Percentiles rank a stretch among this genome's conserved stretches.
Evolutionary conservation across 352 stramenopile species (phyloP).

Genomic region (Blastocystis sp.): DNA sequence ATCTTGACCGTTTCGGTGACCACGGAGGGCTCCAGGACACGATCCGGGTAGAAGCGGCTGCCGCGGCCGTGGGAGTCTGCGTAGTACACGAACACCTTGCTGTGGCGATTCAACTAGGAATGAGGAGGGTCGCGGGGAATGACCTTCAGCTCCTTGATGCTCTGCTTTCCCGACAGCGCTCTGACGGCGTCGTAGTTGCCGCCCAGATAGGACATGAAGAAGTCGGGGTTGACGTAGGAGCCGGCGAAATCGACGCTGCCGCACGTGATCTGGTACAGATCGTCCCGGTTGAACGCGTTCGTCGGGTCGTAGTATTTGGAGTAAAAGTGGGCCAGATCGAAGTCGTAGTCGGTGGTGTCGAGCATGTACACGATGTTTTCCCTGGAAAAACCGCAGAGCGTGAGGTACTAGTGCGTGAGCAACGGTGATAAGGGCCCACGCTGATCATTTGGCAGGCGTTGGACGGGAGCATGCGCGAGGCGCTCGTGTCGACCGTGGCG

Average conservation of each 20-base stretch:
- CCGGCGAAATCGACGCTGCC: conserved; percentile 24
- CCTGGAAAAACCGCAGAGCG: not conserved
- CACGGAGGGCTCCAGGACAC: not conserved
- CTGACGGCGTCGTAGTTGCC: not conserved
- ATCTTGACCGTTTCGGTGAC: not conserved
- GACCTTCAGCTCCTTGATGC: not conserved
- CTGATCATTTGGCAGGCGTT: conserved; percentile 17
- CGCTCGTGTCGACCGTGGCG: conserved; percentile 8
- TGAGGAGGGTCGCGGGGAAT: not conserved
- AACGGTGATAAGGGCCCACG: not conserved
- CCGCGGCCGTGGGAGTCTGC: conserved; percentile 50
- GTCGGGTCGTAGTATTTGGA: conserved; percentile 3
- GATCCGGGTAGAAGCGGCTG: conserved; percentile 23
- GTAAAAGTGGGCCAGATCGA: conserved; percentile 3
- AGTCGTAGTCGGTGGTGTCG: conserved; percentile 53
- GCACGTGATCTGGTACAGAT: not conserved
- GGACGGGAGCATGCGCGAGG: conserved; percentile 1
- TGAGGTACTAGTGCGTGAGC: conserved; percentile 15
- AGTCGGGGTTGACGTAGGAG: conserved; percentile 15
- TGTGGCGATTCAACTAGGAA: conserved; percentile 10
- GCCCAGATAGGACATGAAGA: conserved; percentile 46
- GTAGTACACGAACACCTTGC: conserved; percentile 16
- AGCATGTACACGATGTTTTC: conserved; percentile 72
- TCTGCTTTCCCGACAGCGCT: not conserved
- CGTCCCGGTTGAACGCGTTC: conserved; percentile 15